phyloP scores from a whole-genome alignment of 1,139 yeast species.

The Yamadazyma taylorii region DNA sequence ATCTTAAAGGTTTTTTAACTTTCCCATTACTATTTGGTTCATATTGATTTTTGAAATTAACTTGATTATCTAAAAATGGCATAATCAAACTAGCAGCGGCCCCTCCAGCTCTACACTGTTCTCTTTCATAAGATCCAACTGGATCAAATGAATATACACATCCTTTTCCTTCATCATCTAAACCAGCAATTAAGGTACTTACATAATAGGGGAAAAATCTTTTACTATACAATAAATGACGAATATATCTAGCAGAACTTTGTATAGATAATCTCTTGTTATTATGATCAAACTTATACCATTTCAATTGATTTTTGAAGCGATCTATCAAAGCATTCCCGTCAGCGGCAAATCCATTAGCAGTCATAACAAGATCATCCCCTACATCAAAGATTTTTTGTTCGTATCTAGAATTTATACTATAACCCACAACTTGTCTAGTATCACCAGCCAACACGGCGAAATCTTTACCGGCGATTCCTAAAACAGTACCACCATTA shows the following conservation, averaged over 20 bases:
- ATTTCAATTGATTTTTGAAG: constrained; percentile 75
- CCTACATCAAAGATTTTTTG: constrained; percentile 90
- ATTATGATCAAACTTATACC: constrained; percentile 89
- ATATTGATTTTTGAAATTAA: constrained; percentile 86
- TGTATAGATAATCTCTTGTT: constrained; percentile 66
- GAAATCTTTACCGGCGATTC: constrained; percentile 96
- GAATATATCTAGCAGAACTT: constrained; percentile 88
- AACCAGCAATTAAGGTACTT: constrained; percentile 90
- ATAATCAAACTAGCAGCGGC: constrained; percentile 94
- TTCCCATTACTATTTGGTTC: constrained; percentile 76
- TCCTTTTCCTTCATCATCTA: constrained; percentile 93
- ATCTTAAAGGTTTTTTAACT: constrained; percentile 58
- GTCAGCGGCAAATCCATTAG: constrained; percentile 97
- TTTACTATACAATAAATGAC: constrained; percentile 87
- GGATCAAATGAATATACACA: constrained; percentile 97
- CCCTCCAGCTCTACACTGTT: constrained; percentile 97
- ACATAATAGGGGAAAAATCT: constrained; percentile 97
- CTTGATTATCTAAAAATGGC: constrained; percentile 98
- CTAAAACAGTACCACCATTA: constrained; percentile 96
- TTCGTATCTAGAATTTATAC: constrained; percentile 89
- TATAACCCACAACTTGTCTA: constrained; percentile 91
- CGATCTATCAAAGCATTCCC: constrained; percentile 81
- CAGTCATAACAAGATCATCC: constrained; percentile 82
- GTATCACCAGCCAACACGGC: constrained; percentile 98
- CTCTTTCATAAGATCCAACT: constrained; percentile 96